Evolutionary conservation across 495 filamentous ascomycete species (phyloP), one percentile per base, ranked within the genome.

Genomic region (Chaetomidium leptoderma): DNA sequence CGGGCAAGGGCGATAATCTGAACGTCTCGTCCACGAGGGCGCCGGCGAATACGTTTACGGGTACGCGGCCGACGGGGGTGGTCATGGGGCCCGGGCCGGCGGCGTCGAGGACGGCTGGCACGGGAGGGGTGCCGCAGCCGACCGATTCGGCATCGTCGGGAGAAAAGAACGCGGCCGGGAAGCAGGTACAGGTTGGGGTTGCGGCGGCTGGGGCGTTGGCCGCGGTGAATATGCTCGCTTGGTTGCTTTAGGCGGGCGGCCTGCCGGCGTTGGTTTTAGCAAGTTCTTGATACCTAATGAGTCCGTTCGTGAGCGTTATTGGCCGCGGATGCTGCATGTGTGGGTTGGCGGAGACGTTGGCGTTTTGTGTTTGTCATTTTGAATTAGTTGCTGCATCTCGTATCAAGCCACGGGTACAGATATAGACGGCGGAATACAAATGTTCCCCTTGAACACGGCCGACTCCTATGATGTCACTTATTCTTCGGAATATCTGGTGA

Each of bases 51-150:
- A 61, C 53, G 0, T 57, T 58, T 37, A 58, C 54, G 2, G 62
- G 62, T 0, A 11, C 17, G 3, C 54, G 43, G 1, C 62, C 58
- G 26, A 61, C 62, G 29, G 50, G 17, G 3, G 32, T 55, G 5
- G 58, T n/a, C 0, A n/a, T 50, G 13, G 62, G 62, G 17, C 62
- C 62, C 5, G 62, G 62, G 9, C 62, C 62, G 29, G 62, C 51
- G 8, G 53, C 9, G 13, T 1, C 10, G 0, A 11, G 13, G 21
- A 5, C 19, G 19, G 21, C 24, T 5, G 27, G 29, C 1, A 19
- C 29, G 46, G 46, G 46, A 1, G 29, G 2, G 5, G 8, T 2
- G 16, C n/a, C 24, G 13, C 13, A 19, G 46, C 46, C 46, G 46
- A 45, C 39, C 39, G n/a, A n/a, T n/a, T n/a, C n/a, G 19, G 11